Evolutionary conservation across 2,329 filamentous ascomycete genomes (phyloP).

Genomic region (Aspergillus texensis): DNA sequence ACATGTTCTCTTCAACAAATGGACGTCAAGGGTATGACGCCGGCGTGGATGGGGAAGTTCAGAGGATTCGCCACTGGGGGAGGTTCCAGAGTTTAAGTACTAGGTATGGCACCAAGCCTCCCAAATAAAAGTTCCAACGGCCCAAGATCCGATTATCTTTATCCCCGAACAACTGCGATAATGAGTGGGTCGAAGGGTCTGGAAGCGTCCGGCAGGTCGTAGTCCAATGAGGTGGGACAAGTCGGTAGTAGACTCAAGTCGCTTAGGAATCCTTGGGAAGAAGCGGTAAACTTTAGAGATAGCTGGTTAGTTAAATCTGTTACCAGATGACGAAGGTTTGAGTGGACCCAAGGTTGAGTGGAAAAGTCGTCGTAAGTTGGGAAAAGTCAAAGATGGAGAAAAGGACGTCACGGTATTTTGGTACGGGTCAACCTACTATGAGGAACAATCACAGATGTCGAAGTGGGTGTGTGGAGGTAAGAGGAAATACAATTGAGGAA

Average conservation of each 20-base stretch:
- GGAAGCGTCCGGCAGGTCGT: constrained; percentile 24
- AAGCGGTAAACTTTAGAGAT: constrained; percentile 7
- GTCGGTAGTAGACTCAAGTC: constrained; percentile 4
- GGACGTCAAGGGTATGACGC: constrained; percentile 30
- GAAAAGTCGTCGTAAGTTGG: neutral
- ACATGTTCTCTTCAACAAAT: constrained; percentile 37
- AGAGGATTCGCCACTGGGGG: constrained; percentile 32
- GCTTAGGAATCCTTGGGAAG: constrained; percentile 9
- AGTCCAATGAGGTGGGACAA: constrained; percentile 3
- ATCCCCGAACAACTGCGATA: constrained; percentile 24
- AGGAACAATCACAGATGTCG: neutral
- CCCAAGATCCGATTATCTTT: constrained; percentile 29
- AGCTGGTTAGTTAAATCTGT: constrained; percentile 12
- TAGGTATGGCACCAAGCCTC: constrained; percentile 25
- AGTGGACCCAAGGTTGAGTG: constrained; percentile 2
- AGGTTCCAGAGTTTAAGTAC: constrained; percentile 32
- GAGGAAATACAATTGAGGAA: neutral
- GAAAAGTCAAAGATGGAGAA: neutral
- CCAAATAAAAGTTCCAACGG: constrained; percentile 26
- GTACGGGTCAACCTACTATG: constrained; percentile 2
- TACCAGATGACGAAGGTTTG: constrained; percentile 4
- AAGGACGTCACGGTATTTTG: neutral
- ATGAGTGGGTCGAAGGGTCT: constrained; percentile 30
- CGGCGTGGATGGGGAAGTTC: constrained; percentile 19
- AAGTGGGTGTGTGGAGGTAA: neutral